Evolutionary conservation across 371 early-diverging fungal species (phyloP), one percentile per base, ranked within the genome.

Genomic region (Lichtheimia corymbifera): DNA sequence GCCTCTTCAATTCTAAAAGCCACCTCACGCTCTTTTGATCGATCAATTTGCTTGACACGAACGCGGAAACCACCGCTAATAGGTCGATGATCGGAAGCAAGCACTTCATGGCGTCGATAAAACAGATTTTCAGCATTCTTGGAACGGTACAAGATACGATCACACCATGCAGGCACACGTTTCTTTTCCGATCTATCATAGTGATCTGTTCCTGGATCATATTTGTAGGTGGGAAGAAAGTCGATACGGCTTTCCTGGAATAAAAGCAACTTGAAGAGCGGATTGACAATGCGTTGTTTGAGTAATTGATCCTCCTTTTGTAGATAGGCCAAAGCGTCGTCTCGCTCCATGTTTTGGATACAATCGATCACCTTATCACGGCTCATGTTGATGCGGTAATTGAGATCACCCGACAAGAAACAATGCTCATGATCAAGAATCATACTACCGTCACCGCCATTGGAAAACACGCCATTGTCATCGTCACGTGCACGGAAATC

Each of bases 221-320:
- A 94, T 70, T 95, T 95, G 82, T 92, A 95, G 0, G 94, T 95
- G 0, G 96, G 96, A 3, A 85, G 84, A 73, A 94, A 95, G 17
- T 61, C 53, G 22, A 93, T 69, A 20, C 78, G 83, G 2, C 76
- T 75, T 69, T 95, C 94, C 15, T 67, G 60, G 61, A 93, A 95
- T 1, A 68, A 70, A 5, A 87, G 64, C 13, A 92, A 67, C 14
- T 80, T 83, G 70, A 90, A 88, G 18, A 79, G 59, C 0, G 88
- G 80, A 60, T 88, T 79, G 51, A 58, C 65, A 35, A 68, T 58
- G n/a, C 72, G 66, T 69, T 92, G 90, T 15, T 72, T 66, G n/a
- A 72, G 35, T 2, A 95, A 71, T 59, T 95, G 93, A 64, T 93
- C 93, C 61, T 86, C 59, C 35, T 77, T 71, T 63, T 81, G 76